Evolutionary conservation across 805 yeast genomes (phyloP).

Genomic region (Deakozyma indianensis): DNA sequence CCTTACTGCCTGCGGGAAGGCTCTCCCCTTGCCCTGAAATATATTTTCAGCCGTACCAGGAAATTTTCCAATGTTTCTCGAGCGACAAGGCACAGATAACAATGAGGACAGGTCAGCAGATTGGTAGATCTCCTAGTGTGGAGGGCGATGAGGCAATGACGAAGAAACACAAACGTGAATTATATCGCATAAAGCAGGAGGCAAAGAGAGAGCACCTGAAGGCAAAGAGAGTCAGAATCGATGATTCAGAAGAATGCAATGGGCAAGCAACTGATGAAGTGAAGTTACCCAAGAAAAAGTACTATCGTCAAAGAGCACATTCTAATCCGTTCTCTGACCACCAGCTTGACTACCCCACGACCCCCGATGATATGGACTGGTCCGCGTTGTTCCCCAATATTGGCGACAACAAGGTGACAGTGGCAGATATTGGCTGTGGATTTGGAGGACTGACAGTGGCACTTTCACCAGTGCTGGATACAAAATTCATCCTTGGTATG

Average conservation of each 20-base stretch:
- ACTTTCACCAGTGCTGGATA: slow-evolving; percentile 63
- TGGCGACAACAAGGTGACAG: slow-evolving; percentile 43
- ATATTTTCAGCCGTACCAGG: no score
- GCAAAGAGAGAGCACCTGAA: slow-evolving; percentile 16
- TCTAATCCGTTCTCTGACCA: slow-evolving; percentile 97
- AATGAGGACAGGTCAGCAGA: background rate
- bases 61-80: no score
- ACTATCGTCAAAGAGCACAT: slow-evolving; percentile 92
- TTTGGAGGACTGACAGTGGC: slow-evolving; percentile 84
- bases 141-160: background rate
- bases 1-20: no score
- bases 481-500: slow-evolving; percentile 76
- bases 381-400: slow-evolving; percentile 53
- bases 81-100: no score
- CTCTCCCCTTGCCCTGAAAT: no score
- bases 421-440: slow-evolving; percentile 97
- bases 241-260: slow-evolving; percentile 24
- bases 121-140: background rate
- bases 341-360: slow-evolving; percentile 69
- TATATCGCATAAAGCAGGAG: slow-evolving; percentile 31
- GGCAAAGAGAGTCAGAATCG: slow-evolving; percentile 34
- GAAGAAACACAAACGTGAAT: slow-evolving; percentile 18
- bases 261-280: slow-evolving; percentile 15
- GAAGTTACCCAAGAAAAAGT: slow-evolving; percentile 64
- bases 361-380: slow-evolving; percentile 87